phyloP scores from a whole-genome alignment of 2,329 filamentous ascomycete genomes.

The Didymellaceae sp. region DNA sequence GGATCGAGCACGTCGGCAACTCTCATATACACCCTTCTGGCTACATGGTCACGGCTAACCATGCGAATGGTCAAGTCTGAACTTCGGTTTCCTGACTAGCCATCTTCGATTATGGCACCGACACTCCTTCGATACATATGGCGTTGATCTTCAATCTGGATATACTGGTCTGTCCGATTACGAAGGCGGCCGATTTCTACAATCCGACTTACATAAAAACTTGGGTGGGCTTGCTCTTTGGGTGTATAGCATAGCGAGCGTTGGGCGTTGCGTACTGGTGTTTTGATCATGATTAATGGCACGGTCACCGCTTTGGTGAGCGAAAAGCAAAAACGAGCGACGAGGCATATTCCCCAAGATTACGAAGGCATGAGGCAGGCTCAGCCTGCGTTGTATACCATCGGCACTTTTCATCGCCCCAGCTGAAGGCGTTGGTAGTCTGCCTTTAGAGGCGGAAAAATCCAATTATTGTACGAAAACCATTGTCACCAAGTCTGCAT shows the following conservation, averaged over 20 bases:
- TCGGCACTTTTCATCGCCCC: constrained; percentile 14
- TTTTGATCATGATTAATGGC: constrained; percentile 25
- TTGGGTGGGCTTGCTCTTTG: constrained; percentile 29
- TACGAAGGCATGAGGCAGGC: constrained; percentile 32
- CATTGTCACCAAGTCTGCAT: background rate
- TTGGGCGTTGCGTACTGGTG: constrained; percentile 40
- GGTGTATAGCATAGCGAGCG: constrained; percentile 47
- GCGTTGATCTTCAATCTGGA: constrained; percentile 12
- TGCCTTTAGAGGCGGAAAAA: constrained; percentile 19
- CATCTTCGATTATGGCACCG: no score
- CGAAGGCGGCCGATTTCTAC: constrained; percentile 15
- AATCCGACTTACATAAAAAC: constrained; percentile 21
- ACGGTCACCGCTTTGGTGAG: constrained; percentile 21
- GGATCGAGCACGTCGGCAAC: constrained; percentile 46
- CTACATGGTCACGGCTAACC: constrained; percentile 37
- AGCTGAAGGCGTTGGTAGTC: constrained; percentile 17
- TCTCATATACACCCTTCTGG: constrained; percentile 48
- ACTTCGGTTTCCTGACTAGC: no score
- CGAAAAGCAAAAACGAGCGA: constrained; percentile 43
- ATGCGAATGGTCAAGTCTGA: constrained; percentile 13
- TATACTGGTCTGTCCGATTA: constrained; percentile 15
- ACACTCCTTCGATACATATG: constrained; percentile 9
- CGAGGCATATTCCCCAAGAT: constrained; percentile 39
- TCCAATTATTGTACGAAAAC: constrained; percentile 7
- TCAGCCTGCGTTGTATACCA: constrained; percentile 21